Evolutionary conservation across 129 eudicot genomes (phyloP).

Genomic region (Flaveria trinervia): DNA sequence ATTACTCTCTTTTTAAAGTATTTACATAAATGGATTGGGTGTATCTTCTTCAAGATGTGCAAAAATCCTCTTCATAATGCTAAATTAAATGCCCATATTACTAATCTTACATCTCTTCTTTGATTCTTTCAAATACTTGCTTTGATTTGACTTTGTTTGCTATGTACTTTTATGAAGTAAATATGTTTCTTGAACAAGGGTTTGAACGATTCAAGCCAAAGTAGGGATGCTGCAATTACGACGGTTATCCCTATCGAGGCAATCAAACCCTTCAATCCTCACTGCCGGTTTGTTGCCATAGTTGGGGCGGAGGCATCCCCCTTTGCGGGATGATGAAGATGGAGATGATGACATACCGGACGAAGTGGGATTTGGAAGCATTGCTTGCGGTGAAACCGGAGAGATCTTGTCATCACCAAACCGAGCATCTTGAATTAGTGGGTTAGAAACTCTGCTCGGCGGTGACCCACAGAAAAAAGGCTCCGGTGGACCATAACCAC

Average conservation of each 20-base stretch:
- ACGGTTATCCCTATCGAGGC: conserved; percentile 79
- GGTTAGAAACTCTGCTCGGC: conserved; percentile 97
- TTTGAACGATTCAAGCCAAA: conserved; percentile 54
- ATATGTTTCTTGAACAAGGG: conserved; percentile 15
- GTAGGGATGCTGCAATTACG: conserved; percentile 93
- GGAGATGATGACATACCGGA: conserved; percentile 50
- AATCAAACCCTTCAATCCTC: conserved; percentile 90
- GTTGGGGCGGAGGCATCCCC: conserved; percentile 59
- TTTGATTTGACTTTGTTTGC: conserved; percentile 16
- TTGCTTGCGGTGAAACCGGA: conserved; percentile 50
- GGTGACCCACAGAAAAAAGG: conserved; percentile 97
- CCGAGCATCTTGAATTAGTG: conserved; percentile 86
- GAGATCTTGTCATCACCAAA: conserved; percentile 72
- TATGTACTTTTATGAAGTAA: conserved; percentile 37
- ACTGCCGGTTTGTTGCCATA: conserved; percentile 88
- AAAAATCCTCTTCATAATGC: conserved; percentile 37
- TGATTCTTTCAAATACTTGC: conserved; percentile 16
- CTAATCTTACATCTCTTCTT: conserved; percentile 22
- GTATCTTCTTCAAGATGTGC: conserved; percentile 39
- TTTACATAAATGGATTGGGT: conserved; percentile 31
- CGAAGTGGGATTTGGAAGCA: conserved; percentile 44
- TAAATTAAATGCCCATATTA: conserved; percentile 21
- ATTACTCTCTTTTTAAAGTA: conserved; percentile 32
- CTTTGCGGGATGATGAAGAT: conserved; percentile 56
- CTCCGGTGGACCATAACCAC: conserved; percentile 52